phyloP scores from a whole-genome alignment of 2,329 filamentous ascomycete species.

The Parascedosporium putredinis region DNA sequence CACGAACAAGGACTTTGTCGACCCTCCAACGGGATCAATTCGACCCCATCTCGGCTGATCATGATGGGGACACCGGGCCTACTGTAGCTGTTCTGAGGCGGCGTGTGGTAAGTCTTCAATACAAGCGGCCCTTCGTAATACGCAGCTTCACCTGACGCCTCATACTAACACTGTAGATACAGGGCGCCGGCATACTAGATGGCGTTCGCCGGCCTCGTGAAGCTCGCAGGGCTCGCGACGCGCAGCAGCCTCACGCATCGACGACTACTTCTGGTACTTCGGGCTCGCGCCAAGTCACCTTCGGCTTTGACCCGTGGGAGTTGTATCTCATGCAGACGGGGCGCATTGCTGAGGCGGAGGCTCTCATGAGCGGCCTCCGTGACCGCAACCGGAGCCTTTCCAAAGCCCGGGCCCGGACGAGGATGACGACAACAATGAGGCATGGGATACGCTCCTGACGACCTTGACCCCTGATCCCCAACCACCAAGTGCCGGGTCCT shows the following conservation, averaged over 20 bases:
- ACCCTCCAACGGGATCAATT: no score
- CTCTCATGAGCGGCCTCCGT: conserved; percentile 60
- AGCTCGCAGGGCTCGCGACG: background rate
- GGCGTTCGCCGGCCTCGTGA: background rate
- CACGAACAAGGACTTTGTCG: background rate
- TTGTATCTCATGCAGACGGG: background rate
- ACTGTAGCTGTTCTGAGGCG: background rate
- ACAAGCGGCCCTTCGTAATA: background rate
- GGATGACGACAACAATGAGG: conserved; percentile 41
- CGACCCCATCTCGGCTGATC: no score
- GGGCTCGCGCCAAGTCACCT: background rate
- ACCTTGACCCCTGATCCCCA: conserved; percentile 76
- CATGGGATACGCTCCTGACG: conserved; percentile 71
- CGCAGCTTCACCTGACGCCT: background rate
- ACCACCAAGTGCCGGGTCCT: conserved; percentile 69
- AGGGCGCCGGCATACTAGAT: background rate
- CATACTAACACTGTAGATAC: background rate
- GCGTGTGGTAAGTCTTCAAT: background rate
- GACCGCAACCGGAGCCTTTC: conserved; percentile 70
- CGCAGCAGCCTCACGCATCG: background rate
- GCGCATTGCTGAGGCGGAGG: background rate
- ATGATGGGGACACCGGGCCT: background rate
- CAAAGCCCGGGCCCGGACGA: background rate
- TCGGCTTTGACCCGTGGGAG: background rate
- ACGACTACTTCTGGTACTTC: background rate